Evolutionary conservation across 106 monocot genomes (phyloP).

Genomic region (Agapanthus africanus): DNA sequence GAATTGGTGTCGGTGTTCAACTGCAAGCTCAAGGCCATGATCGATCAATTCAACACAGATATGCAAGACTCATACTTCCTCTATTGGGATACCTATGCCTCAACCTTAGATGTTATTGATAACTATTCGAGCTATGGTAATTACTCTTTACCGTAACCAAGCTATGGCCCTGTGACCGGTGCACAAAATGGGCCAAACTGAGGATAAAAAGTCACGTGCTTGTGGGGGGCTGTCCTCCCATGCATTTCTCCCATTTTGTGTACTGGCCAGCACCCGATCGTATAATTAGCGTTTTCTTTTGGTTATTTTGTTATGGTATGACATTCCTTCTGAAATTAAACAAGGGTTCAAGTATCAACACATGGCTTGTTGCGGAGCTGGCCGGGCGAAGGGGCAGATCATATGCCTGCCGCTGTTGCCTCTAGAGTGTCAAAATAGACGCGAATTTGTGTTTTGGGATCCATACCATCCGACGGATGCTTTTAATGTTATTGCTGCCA

Average conservation of each 20-base stretch:
- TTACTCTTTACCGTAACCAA: too few relatives aligned
- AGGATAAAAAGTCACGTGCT: too few relatives aligned
- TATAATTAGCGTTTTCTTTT: background rate
- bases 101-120: conserved; percentile 23
- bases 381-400: conserved; percentile 39
- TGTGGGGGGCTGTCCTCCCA: too few relatives aligned
- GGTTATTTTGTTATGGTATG: background rate
- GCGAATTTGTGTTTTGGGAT: conserved; percentile 44
- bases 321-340: background rate
- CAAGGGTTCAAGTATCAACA: conserved; percentile 37
- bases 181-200: too few relatives aligned
- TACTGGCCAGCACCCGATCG: too few relatives aligned
- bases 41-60: background rate
- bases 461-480: conserved; percentile 50
- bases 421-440: conserved; percentile 25
- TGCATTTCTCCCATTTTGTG: too few relatives aligned
- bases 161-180: too few relatives aligned
- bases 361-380: conserved; percentile 41
- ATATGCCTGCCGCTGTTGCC: conserved; percentile 31
- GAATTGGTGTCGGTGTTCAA: conserved; percentile 16
- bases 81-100: conserved; percentile 10
- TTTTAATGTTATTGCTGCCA: conserved; percentile 25
- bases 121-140: conserved; percentile 41
- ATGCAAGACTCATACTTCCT: background rate
- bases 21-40: background rate